Percentiles rank a stretch among this genome's conserved stretches.
Conservation (phyloP, 768 basidiomycete species). For the Xerocomellus dryophilus region DNA sequence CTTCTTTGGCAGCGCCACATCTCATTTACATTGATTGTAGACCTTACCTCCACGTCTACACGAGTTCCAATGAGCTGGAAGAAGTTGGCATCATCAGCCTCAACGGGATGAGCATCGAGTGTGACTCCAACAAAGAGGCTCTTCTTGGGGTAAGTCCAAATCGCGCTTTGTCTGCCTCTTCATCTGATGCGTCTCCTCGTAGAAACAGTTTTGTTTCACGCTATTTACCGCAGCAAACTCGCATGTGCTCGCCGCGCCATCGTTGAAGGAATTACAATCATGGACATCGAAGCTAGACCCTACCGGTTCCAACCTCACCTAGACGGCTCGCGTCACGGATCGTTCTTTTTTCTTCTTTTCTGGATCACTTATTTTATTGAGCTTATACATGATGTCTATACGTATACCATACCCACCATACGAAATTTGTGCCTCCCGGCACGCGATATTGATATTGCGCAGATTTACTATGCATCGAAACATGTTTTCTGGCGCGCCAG, state of each 20-base stretch:
- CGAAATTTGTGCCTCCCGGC: background rate
- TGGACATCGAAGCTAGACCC: constrained; percentile 88
- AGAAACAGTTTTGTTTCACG: constrained; percentile 87
- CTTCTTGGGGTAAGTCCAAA: constrained; percentile 68
- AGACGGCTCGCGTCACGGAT: constrained; percentile 12
- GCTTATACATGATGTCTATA: constrained; percentile 18
- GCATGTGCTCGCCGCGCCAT: constrained; percentile 82
- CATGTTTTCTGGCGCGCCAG: background rate
- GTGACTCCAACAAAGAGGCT: constrained; percentile 82
- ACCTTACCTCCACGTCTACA: constrained; percentile 87
- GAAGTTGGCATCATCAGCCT: constrained; percentile 83
- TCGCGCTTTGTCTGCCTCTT: background rate
- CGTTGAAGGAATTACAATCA: constrained; percentile 74
- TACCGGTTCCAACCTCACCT: constrained; percentile 57
- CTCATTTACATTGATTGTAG: constrained; percentile 39
- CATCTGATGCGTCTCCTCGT: constrained; percentile 8
- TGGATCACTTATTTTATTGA: constrained; percentile 17
- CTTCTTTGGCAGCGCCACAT: background rate
- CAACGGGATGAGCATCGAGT: constrained; percentile 78
- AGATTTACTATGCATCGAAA: constrained; percentile 4
- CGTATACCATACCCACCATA: constrained; percentile 29
- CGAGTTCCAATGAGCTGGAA: constrained; percentile 79
- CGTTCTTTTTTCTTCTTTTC: background rate
- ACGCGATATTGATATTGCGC: background rate
- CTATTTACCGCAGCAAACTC: constrained; percentile 92